Conservation (phyloP, 805 yeast genomes). For the Candida palmyrensis region DNA sequence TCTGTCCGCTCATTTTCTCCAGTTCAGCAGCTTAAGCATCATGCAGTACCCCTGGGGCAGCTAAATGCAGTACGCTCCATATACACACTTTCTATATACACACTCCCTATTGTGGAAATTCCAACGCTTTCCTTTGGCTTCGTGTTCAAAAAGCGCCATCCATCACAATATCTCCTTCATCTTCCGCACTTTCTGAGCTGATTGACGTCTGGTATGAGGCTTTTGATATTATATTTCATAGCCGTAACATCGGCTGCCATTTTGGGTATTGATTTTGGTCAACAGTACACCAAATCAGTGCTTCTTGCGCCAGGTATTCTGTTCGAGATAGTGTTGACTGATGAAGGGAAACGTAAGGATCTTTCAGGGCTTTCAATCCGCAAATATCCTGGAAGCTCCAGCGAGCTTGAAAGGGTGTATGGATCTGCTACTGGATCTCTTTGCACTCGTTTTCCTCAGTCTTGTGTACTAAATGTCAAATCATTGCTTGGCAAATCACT, state of each 20-base stretch:
- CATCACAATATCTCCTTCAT: too few species aligned
- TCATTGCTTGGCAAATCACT: conserved; percentile 60
- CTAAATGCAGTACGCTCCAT: too few species aligned
- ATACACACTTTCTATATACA: too few species aligned
- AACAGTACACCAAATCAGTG: conserved; percentile 80
- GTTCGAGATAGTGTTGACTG: conserved; percentile 81
- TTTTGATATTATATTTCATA: conserved; percentile 9
- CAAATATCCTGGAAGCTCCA: conserved; percentile 21
- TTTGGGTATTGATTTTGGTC: conserved; percentile 86
- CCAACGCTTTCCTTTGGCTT: too few species aligned
- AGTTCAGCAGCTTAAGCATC: too few species aligned
- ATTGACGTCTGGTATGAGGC: too few species aligned
- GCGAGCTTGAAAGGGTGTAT: conserved; percentile 62
- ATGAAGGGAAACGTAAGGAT: conserved; percentile 90
- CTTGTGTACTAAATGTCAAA: conserved; percentile 65
- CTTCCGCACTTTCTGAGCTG: too few species aligned
- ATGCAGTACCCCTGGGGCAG: too few species aligned
- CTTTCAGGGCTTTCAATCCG: conserved; percentile 70
- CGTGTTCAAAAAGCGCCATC: too few species aligned
- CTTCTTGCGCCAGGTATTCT: conserved; percentile 88
- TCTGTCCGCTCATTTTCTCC: too few species aligned
- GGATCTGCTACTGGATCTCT: conserved; percentile 72
- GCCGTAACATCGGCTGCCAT: conserved; percentile 49
- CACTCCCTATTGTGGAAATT: too few species aligned
- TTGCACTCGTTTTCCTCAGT: conserved; percentile 68